Base-by-base conservation (phyloP, 169 alveolate genomes). In the Plasmodium gonderi region DNA sequence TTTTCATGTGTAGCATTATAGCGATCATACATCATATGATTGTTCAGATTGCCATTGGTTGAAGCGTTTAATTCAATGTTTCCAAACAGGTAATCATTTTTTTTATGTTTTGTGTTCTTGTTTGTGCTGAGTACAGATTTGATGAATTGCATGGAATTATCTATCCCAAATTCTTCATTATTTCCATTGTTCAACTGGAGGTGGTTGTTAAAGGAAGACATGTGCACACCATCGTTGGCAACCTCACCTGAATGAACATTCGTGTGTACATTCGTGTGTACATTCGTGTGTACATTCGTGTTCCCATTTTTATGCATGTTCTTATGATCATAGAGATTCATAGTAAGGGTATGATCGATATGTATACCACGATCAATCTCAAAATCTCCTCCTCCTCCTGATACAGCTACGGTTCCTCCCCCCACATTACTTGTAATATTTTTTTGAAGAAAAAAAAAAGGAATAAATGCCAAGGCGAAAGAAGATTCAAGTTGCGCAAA, bases 401-500 rank as follows among this genome's bases (percentile, higher is more conserved):
- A 17, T 17, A 1, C 26, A 17, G 1, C 80, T 0, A 0, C 47
- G 0, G 4, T 14, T n/a, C 14, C 26, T 3, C 26, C 69, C 7
- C 26, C 44, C 36, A 40, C 65, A 23, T 26, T 64, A 29, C 89
- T 29, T 9, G 79, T 23, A 2, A 75, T 14, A 54, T 74, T 72
- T 78, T 60, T 85, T 20, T 85, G 77, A 29, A 85, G 79, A 69
- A 40, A 90, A 78, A 90, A 90, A 44, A 90, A 90, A 17, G 94
- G 94, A 40, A 90, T 76, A 65, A 77, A 90, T 9, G 94, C 94
- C 74, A 90, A 44, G 11, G 94, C 90, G 51, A 90, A 90, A 20
- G 98, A 95, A n/a, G 98, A 96, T 67, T 97, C 98, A 20, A 97
- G 68, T 67, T 96, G 98, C 1, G 95, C 40, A 51, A 72, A 93